These are phyloP conservation scores for Syzygium malaccense DNA, from an alignment of 441 rosid species.

Conservation along the genomic window DNA sequence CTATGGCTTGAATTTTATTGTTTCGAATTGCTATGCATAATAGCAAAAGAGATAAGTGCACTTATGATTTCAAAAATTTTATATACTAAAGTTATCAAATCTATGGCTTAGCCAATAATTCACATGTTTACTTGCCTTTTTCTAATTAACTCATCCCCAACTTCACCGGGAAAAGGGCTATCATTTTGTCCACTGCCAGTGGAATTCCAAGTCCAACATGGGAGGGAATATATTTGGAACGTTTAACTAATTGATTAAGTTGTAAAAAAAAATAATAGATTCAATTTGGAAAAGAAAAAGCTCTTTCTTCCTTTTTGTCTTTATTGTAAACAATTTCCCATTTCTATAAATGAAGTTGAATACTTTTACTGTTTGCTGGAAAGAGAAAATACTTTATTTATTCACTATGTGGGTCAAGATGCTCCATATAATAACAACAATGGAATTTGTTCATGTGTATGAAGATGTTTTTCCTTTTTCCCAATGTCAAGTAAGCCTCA, in stretches of 20 bases:
- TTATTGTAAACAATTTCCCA: neutral
- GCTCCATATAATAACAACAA: neutral
- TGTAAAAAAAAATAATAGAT: neutral
- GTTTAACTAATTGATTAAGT: neutral
- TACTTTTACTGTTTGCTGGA: neutral
- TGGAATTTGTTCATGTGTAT: neutral
- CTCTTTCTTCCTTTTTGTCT: neutral
- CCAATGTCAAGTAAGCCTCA: neutral
- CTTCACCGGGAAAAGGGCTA: neutral
- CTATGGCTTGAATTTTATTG: neutral
- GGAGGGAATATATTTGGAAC: neutral
- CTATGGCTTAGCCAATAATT: neutral
- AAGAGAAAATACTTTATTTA: neutral
- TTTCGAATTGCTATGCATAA: neutral
- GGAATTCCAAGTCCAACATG: neutral
- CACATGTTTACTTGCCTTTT: neutral
- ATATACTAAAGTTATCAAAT: neutral
- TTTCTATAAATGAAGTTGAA: neutral
- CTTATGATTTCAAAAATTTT: neutral
- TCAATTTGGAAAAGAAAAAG: neutral
- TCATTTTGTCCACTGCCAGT: neutral
- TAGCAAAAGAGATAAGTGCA: neutral
- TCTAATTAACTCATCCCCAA: neutral
- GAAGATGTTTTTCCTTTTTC: neutral
- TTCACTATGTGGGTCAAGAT: neutral